Evolutionary conservation across 352 stramenopile species (phyloP).

Genomic region (Phytophthora rubi): DNA sequence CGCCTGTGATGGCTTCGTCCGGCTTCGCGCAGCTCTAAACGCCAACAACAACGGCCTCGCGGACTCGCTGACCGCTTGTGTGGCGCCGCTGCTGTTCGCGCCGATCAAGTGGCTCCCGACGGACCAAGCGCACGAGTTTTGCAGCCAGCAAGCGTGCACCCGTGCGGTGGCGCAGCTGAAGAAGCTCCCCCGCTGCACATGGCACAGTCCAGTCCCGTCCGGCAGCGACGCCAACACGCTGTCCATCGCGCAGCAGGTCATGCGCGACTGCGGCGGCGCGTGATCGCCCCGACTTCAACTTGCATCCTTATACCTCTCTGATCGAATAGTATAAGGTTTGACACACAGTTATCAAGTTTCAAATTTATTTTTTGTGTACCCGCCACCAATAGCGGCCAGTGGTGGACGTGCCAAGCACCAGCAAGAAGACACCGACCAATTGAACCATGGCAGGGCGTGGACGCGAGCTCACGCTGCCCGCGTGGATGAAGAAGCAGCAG

Average conservation of each 20-base stretch:
- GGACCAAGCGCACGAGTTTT: constrained; percentile 48
- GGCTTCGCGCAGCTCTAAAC: constrained; percentile 32
- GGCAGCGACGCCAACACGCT: constrained; percentile 45
- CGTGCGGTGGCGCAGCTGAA: constrained; percentile 36
- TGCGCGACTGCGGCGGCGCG: constrained; percentile 41
- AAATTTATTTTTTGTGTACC: background rate
- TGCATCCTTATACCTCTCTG: background rate
- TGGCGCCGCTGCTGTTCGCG: constrained; percentile 45
- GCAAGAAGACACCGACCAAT: constrained; percentile 8
- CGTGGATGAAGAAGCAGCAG: constrained; percentile 91
- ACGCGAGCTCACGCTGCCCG: constrained; percentile 84
- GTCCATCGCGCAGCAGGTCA: constrained; percentile 51
- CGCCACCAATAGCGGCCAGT: constrained; percentile 14
- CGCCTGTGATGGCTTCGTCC: constrained; percentile 32
- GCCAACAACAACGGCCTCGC: constrained; percentile 22
- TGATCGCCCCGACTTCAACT: background rate
- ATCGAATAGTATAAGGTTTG: background rate
- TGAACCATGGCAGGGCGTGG: constrained; percentile 75
- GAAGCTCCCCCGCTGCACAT: constrained; percentile 48
- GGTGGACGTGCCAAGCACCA: constrained; percentile 30
- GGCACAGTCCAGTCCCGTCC: constrained; percentile 37
- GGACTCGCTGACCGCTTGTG: constrained; percentile 26
- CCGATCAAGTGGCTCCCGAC: constrained; percentile 40
- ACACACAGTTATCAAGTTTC: background rate
- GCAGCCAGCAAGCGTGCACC: constrained; percentile 40